A percentile compares a stretch with the other conserved stretches of the same genome.
These are phyloP conservation scores for Eutrema japonicum DNA, from an alignment of 345 rosid genomes.

Conservation along the genomic window DNA sequence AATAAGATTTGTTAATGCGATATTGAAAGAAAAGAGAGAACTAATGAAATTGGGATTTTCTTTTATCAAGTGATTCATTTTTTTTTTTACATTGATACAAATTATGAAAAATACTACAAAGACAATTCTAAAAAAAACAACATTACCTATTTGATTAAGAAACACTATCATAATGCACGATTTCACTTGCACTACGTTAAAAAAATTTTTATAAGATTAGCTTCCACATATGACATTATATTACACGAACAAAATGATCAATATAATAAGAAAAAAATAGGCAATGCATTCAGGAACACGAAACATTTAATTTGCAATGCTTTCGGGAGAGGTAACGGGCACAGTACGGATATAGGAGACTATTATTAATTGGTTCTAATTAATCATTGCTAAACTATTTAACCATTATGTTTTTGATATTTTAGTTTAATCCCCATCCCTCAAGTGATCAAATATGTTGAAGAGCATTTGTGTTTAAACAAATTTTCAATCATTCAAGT, in stretches of 20 bases:
- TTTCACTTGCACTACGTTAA: too few relatives aligned
- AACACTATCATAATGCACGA: too few relatives aligned
- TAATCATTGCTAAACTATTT: conserved; percentile 1
- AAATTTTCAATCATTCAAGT: too few relatives aligned
- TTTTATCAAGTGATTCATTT: not conserved
- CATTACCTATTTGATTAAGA: too few relatives aligned
- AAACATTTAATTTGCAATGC: conserved; percentile 18
- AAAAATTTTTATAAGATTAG: too few relatives aligned
- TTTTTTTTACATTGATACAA: too few relatives aligned
- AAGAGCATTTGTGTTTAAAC: too few relatives aligned
- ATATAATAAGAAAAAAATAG: not conserved
- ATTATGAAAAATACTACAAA: too few relatives aligned
- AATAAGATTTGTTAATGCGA: not conserved
- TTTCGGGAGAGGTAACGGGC: conserved; percentile 32
- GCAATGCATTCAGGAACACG: conserved; percentile 18
- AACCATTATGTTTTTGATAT: not conserved
- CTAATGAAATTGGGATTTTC: not conserved
- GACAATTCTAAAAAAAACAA: too few relatives aligned
- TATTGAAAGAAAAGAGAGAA: not conserved
- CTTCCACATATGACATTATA: too few relatives aligned
- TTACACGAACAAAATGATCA: not conserved
- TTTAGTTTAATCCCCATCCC: not conserved
- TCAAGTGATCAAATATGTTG: too few relatives aligned
- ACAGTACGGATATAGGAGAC: conserved; percentile 38
- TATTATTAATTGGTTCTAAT: not conserved